These are phyloP conservation scores for Gossypium ekmanianum DNA, from an alignment of 345 rosid genomes.

Conservation along the genomic window DNA sequence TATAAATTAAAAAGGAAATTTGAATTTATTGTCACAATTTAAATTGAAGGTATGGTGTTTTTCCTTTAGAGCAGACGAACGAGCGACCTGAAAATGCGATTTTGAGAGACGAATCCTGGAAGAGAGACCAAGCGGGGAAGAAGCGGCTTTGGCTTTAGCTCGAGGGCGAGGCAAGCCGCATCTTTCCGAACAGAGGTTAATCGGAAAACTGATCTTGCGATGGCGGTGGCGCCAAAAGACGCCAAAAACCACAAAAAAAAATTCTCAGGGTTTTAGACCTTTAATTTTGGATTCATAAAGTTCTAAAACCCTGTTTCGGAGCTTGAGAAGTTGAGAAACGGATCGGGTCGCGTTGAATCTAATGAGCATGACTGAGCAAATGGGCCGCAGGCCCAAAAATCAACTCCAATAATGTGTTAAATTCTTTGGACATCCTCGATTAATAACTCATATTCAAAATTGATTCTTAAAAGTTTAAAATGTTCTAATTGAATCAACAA, in stretches of 20 bases:
- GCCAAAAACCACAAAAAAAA: slow-evolving; percentile 17
- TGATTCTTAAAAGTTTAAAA: no score
- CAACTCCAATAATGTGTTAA: no score
- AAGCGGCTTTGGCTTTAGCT: slow-evolving; percentile 43
- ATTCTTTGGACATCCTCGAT: no score
- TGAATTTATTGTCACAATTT: no score
- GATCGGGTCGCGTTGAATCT: background rate
- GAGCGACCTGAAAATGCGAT: slow-evolving; percentile 52
- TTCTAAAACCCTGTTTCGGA: background rate
- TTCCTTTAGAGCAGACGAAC: background rate
- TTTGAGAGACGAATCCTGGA: slow-evolving; percentile 37
- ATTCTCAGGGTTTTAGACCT: background rate
- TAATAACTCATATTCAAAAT: no score
- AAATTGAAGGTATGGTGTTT: background rate
- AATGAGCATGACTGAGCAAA: no score
- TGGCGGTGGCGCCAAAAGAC: slow-evolving; percentile 23
- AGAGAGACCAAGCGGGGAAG: slow-evolving; percentile 31
- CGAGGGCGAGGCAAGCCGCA: slow-evolving; percentile 49
- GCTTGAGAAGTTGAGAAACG: background rate
- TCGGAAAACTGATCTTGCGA: slow-evolving; percentile 73
- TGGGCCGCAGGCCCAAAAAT: no score
- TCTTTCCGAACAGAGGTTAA: slow-evolving; percentile 49
- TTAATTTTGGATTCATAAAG: background rate
- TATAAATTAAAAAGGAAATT: no score
- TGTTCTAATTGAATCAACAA: no score